These are phyloP conservation scores for Elaeagnus macrophylla DNA, from an alignment of 306 rosid genomes.

Conservation along the genomic window DNA sequence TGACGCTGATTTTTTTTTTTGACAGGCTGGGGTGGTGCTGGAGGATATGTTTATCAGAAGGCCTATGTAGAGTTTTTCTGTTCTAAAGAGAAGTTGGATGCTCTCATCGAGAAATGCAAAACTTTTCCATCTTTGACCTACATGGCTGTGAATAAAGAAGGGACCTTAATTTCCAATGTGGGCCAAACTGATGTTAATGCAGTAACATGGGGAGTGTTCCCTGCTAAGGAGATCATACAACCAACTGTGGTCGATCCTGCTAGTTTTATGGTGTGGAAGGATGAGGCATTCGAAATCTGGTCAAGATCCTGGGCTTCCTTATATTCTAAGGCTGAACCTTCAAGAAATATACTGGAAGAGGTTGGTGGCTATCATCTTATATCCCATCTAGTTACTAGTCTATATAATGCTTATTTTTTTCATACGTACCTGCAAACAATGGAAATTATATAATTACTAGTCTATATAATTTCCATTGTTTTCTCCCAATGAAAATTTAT, in stretches of 20 bases:
- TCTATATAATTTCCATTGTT: too few species aligned
- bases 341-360: slow-evolving; percentile 80
- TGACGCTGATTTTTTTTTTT: background rate
- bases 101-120: slow-evolving; percentile 60
- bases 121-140: slow-evolving; percentile 55
- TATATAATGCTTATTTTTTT: background rate
- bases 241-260: slow-evolving; percentile 91
- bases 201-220: slow-evolving; percentile 98
- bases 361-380: slow-evolving; percentile 27
- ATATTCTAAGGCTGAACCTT: slow-evolving; percentile 64
- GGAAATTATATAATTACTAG: too few species aligned
- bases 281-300: slow-evolving; percentile 94
- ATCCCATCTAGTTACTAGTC: background rate
- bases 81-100: slow-evolving; percentile 65
- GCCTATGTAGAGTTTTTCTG: slow-evolving; percentile 95
- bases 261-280: slow-evolving; percentile 88
- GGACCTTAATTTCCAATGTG: slow-evolving; percentile 61
- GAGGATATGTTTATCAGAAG: slow-evolving; percentile 92
- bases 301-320: slow-evolving; percentile 77
- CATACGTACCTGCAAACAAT: background rate
- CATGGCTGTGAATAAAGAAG: slow-evolving; percentile 78
- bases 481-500: too few species aligned
- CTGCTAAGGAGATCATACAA: slow-evolving; percentile 85
- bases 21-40: slow-evolving; percentile 94
- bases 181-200: slow-evolving; percentile 72